A percentile compares a stretch with the other conserved stretches of the same genome.
These are phyloP conservation scores for Hemisphaericaspora xylanilytica DNA, from an alignment of 1,139 yeast species.

Conservation along the genomic window DNA sequence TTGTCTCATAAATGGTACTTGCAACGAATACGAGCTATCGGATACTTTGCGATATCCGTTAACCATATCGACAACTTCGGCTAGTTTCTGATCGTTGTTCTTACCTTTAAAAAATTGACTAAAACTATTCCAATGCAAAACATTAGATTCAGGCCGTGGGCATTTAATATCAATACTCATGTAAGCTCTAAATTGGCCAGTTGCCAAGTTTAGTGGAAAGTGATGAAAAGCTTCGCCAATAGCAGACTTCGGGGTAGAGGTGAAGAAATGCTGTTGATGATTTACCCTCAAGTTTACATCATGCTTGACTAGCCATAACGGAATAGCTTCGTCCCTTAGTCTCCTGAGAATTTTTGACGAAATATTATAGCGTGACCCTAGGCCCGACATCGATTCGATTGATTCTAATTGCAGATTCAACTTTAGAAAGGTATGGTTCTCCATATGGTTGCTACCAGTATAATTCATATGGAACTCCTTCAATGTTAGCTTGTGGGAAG, in stretches of 20 bases:
- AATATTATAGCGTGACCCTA: conserved; percentile 1
- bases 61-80: conserved; percentile 30
- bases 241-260: conserved; percentile 17
- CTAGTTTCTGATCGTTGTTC: conserved; percentile 18
- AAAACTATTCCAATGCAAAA: conserved; percentile 36
- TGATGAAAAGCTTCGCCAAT: conserved; percentile 9
- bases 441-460: conserved; percentile 6
- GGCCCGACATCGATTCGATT: not conserved
- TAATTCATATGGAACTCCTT: conserved; percentile 14
- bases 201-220: conserved; percentile 20
- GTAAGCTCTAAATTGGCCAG: conserved; percentile 30
- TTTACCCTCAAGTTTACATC: conserved; percentile 12
- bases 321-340: conserved; percentile 7
- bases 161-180: conserved; percentile 25
- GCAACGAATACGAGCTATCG: conserved; percentile 24
- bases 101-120: conserved; percentile 30
- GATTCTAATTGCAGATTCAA: conserved; percentile 4
- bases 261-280: conserved; percentile 7
- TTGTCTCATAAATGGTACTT: conserved; percentile 38
- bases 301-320: conserved; percentile 15
- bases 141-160: conserved; percentile 11
- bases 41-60: conserved; percentile 31
- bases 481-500: conserved; percentile 13
- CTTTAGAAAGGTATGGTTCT: conserved; percentile 16
- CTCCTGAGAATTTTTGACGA: not conserved